Percentiles rank a stretch among this genome's conserved stretches.
Evolutionary conservation across 208 protist genomes (phyloP).

Genomic region (Plasmodiophora brassicae): DNA sequence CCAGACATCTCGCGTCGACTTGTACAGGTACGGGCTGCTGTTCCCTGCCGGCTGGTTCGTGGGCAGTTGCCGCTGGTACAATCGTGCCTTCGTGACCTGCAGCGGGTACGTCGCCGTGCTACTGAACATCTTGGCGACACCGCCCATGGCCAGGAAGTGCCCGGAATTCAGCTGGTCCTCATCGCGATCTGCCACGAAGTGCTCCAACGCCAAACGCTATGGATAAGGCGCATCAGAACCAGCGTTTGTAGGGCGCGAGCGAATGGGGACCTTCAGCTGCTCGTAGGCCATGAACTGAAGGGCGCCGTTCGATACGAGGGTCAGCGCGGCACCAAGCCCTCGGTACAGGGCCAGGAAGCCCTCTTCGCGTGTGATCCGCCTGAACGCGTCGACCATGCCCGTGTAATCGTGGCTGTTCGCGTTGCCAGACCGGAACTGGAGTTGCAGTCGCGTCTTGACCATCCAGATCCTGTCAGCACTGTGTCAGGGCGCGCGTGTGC

Average conservation of each 20-base stretch:
- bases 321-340: background rate
- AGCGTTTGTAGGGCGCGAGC: no score
- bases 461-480: background rate
- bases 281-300: constrained; percentile 33
- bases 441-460: constrained; percentile 27
- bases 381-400: background rate
- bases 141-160: constrained; percentile 10
- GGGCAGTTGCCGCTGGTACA: constrained; percentile 24
- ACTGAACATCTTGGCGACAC: constrained; percentile 10
- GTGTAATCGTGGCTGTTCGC: background rate
- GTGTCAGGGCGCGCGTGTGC: no score
- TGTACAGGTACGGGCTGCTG: background rate
- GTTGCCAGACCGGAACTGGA: background rate
- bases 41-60: background rate
- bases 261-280: no score
- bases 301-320: constrained; percentile 4
- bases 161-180: background rate
- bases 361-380: background rate
- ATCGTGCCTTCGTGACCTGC: background rate
- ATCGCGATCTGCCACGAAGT: background rate
- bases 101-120: background rate
- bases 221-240: no score
- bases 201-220: background rate
- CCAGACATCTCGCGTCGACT: background rate
- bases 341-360: background rate